Base-by-base conservation (phyloP, 2,329 filamentous ascomycete species). In the Trichoderma arundinaceum region DNA sequence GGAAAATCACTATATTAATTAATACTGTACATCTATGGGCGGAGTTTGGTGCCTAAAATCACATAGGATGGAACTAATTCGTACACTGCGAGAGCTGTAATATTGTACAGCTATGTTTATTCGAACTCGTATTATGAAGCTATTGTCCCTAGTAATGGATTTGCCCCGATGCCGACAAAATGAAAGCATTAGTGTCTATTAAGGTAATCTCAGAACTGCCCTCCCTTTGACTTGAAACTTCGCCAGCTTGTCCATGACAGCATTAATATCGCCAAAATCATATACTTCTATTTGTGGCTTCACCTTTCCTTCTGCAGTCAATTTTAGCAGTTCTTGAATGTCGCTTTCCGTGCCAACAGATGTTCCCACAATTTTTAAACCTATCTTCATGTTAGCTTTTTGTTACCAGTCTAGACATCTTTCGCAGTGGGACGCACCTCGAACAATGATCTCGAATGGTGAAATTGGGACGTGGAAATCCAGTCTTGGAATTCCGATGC, bases 201-300 rank as follows among this genome's bases (percentile, higher is more conserved):
- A 32, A 33, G 56, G 56, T n/a, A 59, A 6, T 35, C 56, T 59
- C 43, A 59, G 17, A 13, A 59, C 56, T 12, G 39, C 56, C 22
- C 43, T 38, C 1, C 56, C 56, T 10, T 59, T 59, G 33, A 59
- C 39, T 32, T 59, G 28, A 48, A 46, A 59, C 48, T 59, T 59
- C 2, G 39, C 41, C 43, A 59, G 35, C 38, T 59, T 59, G 2
- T 32, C 41, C n/a, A 59, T 59, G 9, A 59, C 56, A 13, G 48
- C 28, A n/a, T 59, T 59, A 7, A 59, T 59, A 1, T 59, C 56
- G 15, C 10, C 12, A 8, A 59, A 48, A 19, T 59, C 56, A 17
- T 48, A 48, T 1, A 59, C 17, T 28, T 59, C 56, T 5, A 59
- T 59, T 9, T 59, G 56, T 15, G 71, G 83, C 81, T 67, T 64